Conservation (phyloP, 164 flowering plant genomes). For the Liriodendron chinense region DNA sequence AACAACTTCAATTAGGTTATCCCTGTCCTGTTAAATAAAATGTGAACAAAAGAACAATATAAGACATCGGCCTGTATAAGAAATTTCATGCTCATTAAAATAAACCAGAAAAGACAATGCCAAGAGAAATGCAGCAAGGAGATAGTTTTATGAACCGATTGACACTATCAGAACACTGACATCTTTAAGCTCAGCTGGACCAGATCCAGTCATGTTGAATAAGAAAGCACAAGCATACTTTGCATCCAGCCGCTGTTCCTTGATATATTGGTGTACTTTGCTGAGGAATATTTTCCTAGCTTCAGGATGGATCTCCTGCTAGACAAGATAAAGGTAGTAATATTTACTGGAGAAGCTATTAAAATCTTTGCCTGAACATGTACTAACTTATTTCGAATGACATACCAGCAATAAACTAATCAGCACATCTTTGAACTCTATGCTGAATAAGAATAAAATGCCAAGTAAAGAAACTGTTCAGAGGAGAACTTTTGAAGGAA, state of each 20-base stretch:
- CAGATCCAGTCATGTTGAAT: conserved; percentile 36
- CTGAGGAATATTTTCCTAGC: conserved; percentile 62
- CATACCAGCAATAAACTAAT: background rate
- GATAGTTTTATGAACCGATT: too few species aligned
- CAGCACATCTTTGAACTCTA: background rate
- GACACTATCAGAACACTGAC: conserved; percentile 27
- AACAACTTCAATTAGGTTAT: conserved; percentile 65
- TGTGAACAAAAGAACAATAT: background rate
- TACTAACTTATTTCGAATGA: background rate
- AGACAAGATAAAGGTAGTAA: background rate
- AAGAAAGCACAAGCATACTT: conserved; percentile 86
- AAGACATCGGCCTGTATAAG: background rate
- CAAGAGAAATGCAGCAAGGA: background rate
- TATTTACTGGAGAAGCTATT: background rate
- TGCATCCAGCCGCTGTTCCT: conserved; percentile 76
- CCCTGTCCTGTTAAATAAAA: conserved; percentile 58
- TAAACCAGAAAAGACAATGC: background rate
- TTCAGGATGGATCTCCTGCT: conserved; percentile 60
- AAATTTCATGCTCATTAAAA: too few species aligned
- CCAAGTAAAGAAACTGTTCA: too few species aligned
- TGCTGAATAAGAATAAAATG: too few species aligned
- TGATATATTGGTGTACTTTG: conserved; percentile 86
- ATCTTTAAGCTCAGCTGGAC: conserved; percentile 56
- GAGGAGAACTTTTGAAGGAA: background rate
- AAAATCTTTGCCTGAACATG: background rate